These are phyloP conservation scores for Hibiscus syriacus DNA, from an alignment of 345 rosid species.

Conservation along the genomic window DNA sequence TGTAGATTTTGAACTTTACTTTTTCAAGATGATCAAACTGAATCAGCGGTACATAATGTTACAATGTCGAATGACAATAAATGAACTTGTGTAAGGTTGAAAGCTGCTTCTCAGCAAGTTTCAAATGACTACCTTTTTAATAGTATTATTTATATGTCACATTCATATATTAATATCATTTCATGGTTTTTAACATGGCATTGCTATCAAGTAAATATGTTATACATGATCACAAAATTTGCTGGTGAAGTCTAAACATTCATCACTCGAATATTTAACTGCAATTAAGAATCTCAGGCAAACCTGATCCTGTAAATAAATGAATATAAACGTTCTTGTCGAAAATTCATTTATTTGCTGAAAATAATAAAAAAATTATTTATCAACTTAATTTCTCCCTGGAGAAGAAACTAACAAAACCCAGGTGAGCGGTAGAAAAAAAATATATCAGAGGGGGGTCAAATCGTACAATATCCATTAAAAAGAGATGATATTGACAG, in stretches of 20 bases:
- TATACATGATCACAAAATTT: no score
- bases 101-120: background rate
- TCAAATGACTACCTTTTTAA: background rate
- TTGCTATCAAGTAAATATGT: no score
- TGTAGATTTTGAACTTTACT: background rate
- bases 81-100: background rate
- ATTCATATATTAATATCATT: no score
- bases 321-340: background rate
- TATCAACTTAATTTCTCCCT: slow-evolving; percentile 9
- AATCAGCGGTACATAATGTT: background rate
- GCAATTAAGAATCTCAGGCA: background rate
- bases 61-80: background rate
- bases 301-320: background rate
- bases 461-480: slow-evolving; percentile 11
- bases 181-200: no score
- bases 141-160: no score
- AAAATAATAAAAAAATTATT: background rate
- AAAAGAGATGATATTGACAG: background rate
- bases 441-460: background rate
- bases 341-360: slow-evolving; percentile 2
- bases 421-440: slow-evolving; percentile 7
- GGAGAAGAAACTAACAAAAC: slow-evolving; percentile 13
- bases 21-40: background rate
- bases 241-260: no score
- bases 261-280: background rate